phyloP scores from a whole-genome alignment of 176 grass and related monocot species.

The Eremochloa ophiuroides region DNA sequence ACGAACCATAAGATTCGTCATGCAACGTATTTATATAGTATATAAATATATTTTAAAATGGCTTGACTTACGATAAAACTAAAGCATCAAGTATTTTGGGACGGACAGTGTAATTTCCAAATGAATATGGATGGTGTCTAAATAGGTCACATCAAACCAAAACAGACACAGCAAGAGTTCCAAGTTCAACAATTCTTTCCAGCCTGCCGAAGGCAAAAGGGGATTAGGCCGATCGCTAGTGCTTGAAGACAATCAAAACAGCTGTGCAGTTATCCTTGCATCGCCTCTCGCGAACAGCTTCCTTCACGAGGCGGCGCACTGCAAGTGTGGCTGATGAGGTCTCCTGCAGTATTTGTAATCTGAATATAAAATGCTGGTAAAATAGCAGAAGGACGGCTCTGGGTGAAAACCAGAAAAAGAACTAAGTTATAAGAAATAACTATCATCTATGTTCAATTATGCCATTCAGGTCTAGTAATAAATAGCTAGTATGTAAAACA shows the following conservation, averaged over 20 bases:
- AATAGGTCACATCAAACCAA: background rate
- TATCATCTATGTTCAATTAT: background rate
- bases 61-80: too few species aligned
- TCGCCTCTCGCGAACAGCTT: slow-evolving; percentile 79
- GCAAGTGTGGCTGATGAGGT: slow-evolving; percentile 58
- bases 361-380: background rate
- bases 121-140: background rate
- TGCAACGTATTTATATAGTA: too few species aligned
- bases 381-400: background rate
- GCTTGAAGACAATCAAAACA: slow-evolving; percentile 70
- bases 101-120: background rate
- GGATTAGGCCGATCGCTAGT: background rate
- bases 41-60: too few species aligned
- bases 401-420: background rate
- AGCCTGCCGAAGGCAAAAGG: background rate
- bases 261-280: slow-evolving; percentile 98
- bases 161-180: background rate
- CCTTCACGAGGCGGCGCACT: slow-evolving; percentile 71
- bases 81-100: too few species aligned
- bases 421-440: background rate
- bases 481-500: background rate
- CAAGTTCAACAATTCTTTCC: slow-evolving; percentile 10
- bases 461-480: background rate
- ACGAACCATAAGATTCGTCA: too few species aligned
- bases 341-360: slow-evolving; percentile 43